Conservation (phyloP, 2,329 filamentous ascomycete genomes). For the Myriosclerotinia scirpicola region DNA sequence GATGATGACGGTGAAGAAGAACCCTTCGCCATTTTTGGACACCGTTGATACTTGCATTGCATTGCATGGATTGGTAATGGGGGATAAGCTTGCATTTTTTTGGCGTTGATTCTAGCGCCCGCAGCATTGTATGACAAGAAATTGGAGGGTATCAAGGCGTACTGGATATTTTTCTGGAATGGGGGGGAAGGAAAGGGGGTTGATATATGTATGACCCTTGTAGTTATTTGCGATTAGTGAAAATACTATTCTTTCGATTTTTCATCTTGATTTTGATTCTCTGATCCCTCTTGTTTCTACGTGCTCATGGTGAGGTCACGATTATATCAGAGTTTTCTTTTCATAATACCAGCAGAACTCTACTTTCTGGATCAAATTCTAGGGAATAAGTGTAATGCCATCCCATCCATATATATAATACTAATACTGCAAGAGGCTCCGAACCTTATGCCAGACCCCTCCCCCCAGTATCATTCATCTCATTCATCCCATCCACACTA, state of each 20-base stretch:
- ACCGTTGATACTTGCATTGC: constrained; percentile 43
- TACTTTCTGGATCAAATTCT: too few species aligned
- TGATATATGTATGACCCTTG: constrained; percentile 18
- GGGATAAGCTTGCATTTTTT: constrained; percentile 11
- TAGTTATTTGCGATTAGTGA: constrained; percentile 11
- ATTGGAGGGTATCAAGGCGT: constrained; percentile 12
- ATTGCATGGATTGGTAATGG: constrained; percentile 1
- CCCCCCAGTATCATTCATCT: background rate
- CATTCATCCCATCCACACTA: background rate
- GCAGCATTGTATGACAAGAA: constrained; percentile 9
- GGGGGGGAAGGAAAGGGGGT: background rate
- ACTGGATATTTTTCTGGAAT: constrained; percentile 18
- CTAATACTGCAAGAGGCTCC: background rate
- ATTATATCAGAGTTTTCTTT: background rate
- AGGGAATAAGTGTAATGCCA: background rate
- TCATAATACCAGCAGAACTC: background rate
- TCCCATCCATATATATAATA: background rate
- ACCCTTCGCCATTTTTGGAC: constrained; percentile 52
- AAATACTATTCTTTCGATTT: constrained; percentile 10
- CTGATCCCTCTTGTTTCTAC: too few species aligned
- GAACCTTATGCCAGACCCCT: background rate
- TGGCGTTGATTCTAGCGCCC: constrained; percentile 14
- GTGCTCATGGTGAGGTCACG: background rate
- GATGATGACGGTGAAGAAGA: constrained; percentile 49
- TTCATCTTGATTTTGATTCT: background rate